These are phyloP conservation scores for Fusarium sp. DNA, from an alignment of 2,329 filamentous ascomycete species.

Conservation along the genomic window DNA sequence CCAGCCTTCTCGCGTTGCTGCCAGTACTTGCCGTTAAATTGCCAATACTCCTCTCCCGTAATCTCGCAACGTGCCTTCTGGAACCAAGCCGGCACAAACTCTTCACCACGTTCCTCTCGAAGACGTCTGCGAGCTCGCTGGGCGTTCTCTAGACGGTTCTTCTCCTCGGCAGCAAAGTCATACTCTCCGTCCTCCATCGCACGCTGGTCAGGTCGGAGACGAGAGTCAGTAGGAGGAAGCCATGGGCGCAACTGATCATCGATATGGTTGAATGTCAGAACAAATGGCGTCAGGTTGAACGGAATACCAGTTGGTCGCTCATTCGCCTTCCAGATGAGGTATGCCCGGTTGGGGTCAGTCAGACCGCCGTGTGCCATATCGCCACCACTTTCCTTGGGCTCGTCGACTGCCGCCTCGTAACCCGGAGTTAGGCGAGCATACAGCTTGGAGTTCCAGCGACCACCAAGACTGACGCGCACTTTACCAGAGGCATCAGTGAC, in stretches of 20 bases:
- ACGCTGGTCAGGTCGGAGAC: slow-evolving; percentile 92
- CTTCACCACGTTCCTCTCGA: slow-evolving; percentile 81
- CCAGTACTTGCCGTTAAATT: slow-evolving; percentile 92
- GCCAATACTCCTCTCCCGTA: slow-evolving; percentile 92
- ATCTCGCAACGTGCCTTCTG: slow-evolving; percentile 75
- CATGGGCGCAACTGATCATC: slow-evolving; percentile 82
- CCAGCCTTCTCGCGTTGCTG: slow-evolving; percentile 74
- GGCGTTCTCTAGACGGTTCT: slow-evolving; percentile 92
- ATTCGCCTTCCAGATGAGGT: slow-evolving; percentile 94
- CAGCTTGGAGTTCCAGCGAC: slow-evolving; percentile 96
- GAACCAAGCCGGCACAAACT: slow-evolving; percentile 91
- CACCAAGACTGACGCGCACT: slow-evolving; percentile 89
- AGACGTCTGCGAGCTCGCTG: slow-evolving; percentile 81
- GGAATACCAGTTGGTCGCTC: slow-evolving; percentile 84
- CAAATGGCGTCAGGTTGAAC: slow-evolving; percentile 97
- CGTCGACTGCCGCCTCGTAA: slow-evolving; percentile 79
- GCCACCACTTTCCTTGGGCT: slow-evolving; percentile 56
- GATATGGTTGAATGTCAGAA: slow-evolving; percentile 91
- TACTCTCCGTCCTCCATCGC: slow-evolving; percentile 99
- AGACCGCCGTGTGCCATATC: slow-evolving; percentile 63
- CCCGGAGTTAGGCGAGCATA: slow-evolving; percentile 94
- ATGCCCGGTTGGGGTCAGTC: slow-evolving; percentile 78
- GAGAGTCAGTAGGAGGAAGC: slow-evolving; percentile 91
- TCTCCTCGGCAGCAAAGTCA: slow-evolving; percentile 90
- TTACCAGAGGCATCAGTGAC: slow-evolving; percentile 83